A percentile compares a stretch with the other conserved stretches of the same genome.
Conservation (phyloP, 2,329 filamentous ascomycete species). For the Calonectria ilicicola region DNA sequence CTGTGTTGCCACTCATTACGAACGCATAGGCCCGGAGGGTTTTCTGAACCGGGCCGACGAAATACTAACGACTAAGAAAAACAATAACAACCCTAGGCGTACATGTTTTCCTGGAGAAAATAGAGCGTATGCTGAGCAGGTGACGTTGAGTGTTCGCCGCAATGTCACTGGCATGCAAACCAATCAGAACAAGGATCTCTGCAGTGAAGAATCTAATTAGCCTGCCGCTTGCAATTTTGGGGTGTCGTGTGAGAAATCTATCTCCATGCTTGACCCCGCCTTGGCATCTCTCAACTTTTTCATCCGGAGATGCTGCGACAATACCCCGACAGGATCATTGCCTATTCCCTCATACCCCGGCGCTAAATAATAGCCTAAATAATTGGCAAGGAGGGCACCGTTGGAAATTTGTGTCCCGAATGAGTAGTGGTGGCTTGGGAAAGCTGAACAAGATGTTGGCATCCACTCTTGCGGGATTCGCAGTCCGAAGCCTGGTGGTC, state of each 20-base stretch:
- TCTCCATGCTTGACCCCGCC: conserved; percentile 10
- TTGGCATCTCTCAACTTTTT: not conserved
- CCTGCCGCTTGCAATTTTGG: not conserved
- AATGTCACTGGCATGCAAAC: not conserved
- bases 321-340: not conserved
- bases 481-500: conserved; percentile 10
- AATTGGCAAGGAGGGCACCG: too few species aligned
- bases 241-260: not conserved
- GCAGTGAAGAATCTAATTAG: not conserved
- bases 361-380: not conserved
- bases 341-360: not conserved
- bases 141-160: not conserved
- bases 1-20: not conserved
- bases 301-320: conserved; percentile 2
- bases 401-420: not conserved
- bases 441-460: not conserved
- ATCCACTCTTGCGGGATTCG: conserved; percentile 5
- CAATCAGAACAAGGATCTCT: not conserved
- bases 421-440: not conserved
- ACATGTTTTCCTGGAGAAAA: not conserved
- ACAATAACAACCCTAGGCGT: not conserved
- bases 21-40: not conserved
- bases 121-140: not conserved
- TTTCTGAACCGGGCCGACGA: not conserved
- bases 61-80: not conserved